Base-by-base conservation (phyloP, 257 asterid genomes). In the Przewalskia tangutica region DNA sequence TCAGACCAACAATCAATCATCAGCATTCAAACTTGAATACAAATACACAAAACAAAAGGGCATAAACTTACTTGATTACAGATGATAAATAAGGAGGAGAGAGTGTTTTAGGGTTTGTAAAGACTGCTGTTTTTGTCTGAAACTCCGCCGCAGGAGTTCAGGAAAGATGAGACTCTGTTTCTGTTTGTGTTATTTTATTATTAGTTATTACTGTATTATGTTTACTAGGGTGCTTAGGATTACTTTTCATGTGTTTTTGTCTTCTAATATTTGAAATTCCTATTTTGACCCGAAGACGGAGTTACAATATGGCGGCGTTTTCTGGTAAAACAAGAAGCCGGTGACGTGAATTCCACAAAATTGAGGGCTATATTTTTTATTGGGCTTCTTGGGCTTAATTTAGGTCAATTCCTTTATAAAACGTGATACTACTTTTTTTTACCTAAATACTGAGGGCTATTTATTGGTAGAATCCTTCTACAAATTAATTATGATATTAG, bases 101-200 rank as follows among this genome's bases (percentile, higher is more conserved):
- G 73, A 48, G 16, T 82, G 9, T 44, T 75, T 77, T 81, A 81
- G 65, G 84, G 53, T 51, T 67, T 34, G 58, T 20, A 67, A 7
- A 40, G 82, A 65, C 20, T 18, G 83, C 62, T n/a, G 82, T 54
- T 71, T 83, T 79, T 85, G 64, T 82, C 88, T 85, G 63, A 84
- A 86, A 88, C 89, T 86, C 89, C 71, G 89, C 89, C 91, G 85
- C 82, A 71, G 89, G 89, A 88, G 91, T 85, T 83, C 44, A 81
- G 85, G 86, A 84, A 82, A 79, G 36, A 54, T 20, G 48, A 81
- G 42, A 54, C 17, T 59, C 20, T n/a, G 44, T 62, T 32, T 64
- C 11, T 11, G 79, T 46, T 20, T 71, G 56, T 70, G 56, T 42
- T 1, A 4, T 5, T 44, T 70, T 13, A 65, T 34, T 27, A 27